Conservation (phyloP, 1,284 basidiomycete species). For the Athelia psychrophila region DNA sequence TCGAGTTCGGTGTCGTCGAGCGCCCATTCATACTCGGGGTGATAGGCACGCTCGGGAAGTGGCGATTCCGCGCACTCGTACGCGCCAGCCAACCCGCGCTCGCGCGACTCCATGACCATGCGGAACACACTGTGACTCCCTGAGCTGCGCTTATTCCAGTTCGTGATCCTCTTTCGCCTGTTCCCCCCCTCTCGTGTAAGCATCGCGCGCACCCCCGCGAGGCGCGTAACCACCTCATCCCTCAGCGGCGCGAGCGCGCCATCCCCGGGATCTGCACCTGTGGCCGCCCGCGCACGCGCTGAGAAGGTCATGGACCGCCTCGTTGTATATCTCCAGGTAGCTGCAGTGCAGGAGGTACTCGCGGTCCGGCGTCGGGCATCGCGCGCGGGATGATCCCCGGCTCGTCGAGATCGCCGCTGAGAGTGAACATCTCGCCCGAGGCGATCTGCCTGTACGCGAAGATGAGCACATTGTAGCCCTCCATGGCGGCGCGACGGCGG, state of each 20-base stretch:
- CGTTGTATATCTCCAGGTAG: slow-evolving; percentile 97
- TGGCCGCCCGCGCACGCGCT: slow-evolving; percentile 55
- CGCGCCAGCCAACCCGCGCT: no score
- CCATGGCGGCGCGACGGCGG: slow-evolving; percentile 75
- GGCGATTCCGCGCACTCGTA: no score
- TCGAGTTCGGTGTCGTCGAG: no score
- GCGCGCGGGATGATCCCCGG: slow-evolving; percentile 95
- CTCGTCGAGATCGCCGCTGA: slow-evolving; percentile 74
- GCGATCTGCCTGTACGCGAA: no score
- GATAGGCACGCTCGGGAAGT: no score
- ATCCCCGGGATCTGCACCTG: slow-evolving; percentile 63
- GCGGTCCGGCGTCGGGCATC: slow-evolving; percentile 77
- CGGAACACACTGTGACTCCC: slow-evolving; percentile 93
- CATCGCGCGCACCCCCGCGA: slow-evolving; percentile 84
- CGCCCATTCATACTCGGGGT: no score
- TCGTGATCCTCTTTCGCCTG: slow-evolving; percentile 89
- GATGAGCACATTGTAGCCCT: no score
- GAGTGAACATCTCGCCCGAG: no score
- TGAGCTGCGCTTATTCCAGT: slow-evolving; percentile 96
- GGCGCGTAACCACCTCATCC: slow-evolving; percentile 89
- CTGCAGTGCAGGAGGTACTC: slow-evolving; percentile 94
- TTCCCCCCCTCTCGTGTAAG: slow-evolving; percentile 75
- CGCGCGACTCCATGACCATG: slow-evolving; percentile 81
- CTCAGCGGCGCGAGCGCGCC: slow-evolving; percentile 71
- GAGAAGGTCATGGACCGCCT: slow-evolving; percentile 85